Conservation (phyloP, 148 eudicot species). For the Cornus suecica region DNA sequence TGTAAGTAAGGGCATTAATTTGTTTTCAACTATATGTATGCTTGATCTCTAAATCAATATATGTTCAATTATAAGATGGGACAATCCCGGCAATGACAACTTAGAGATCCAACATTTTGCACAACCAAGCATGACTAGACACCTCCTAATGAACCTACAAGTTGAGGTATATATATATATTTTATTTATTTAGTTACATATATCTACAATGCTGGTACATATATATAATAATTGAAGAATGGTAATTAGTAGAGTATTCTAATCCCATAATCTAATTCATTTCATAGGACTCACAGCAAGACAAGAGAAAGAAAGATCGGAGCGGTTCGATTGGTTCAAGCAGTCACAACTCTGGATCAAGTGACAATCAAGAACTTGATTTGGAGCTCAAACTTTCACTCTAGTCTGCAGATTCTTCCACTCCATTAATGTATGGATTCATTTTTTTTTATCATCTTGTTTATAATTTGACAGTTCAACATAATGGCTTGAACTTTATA, state of each 20-base stretch:
- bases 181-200: background rate
- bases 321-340: conserved; percentile 26
- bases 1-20: background rate
- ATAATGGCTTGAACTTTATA: background rate
- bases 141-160: conserved; percentile 34
- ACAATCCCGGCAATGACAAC: conserved; percentile 21
- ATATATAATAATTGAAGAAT: background rate
- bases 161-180: conserved; percentile 23
- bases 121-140: conserved; percentile 34
- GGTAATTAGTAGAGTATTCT: background rate
- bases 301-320: conserved; percentile 15
- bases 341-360: conserved; percentile 39
- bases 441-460: background rate
- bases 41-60: background rate
- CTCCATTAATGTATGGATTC: background rate
- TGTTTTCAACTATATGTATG: background rate
- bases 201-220: too few relatives aligned
- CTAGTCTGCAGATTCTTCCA: conserved; percentile 5
- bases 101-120: conserved; percentile 33
- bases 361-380: conserved; percentile 44
- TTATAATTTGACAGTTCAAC: background rate
- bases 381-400: conserved; percentile 51
- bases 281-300: conserved; percentile 26
- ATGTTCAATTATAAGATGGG: conserved; percentile 40
- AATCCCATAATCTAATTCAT: background rate